Evolutionary conservation across 345 rosid genomes (phyloP), one percentile per base, ranked within the genome.

Genomic region (Tarenaya hassleriana): DNA sequence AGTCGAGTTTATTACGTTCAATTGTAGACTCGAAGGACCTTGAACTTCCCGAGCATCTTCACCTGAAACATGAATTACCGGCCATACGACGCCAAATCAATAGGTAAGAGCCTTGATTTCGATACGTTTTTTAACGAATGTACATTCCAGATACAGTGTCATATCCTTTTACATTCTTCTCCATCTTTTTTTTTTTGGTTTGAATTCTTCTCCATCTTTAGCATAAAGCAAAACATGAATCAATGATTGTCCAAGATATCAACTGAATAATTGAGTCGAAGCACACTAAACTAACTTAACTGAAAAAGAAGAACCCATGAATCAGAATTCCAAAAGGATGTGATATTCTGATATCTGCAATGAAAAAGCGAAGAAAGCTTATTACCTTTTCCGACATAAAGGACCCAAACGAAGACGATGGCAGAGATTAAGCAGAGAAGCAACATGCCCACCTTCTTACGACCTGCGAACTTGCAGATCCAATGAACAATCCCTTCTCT

Each of bases 401-500:
- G 67, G 29, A 86, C 94, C 73, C 94, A 82, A 45, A 79, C 41
- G 63, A 88, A 86, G 73, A 86, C 92, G 2, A 81, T 82, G 10
- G 92, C 89, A 6, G 99, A 88, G 71, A 88, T 74, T 29, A 73
- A 33, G 62, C 85, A 86, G 55, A 94, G 91, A 21, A 94, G 74
- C 67, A 83, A 58, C 99, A 86, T 94, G 61, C 99, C 97, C 4
- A 94, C 82, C 68, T 83, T 88, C 76, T 80, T 94, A 41, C 95
- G 86, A 34, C 97, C 97, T 11, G 83, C 94, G 68, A 83, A 74
- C 68, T 94, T 94, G 65, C 70, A 77, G 94, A 94, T 83, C 95
- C 94, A 86, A 66, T 66, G 84, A 58, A 77, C 55, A 64, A 86
- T 33, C 12, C 80, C 77, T 48, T 83, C 98, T 56, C 79, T 88